A percentile compares a stretch with the other conserved stretches of the same genome.
These are phyloP conservation scores for Chimonanthus praecox DNA, from an alignment of 164 flowering plant species.

Conservation along the genomic window DNA sequence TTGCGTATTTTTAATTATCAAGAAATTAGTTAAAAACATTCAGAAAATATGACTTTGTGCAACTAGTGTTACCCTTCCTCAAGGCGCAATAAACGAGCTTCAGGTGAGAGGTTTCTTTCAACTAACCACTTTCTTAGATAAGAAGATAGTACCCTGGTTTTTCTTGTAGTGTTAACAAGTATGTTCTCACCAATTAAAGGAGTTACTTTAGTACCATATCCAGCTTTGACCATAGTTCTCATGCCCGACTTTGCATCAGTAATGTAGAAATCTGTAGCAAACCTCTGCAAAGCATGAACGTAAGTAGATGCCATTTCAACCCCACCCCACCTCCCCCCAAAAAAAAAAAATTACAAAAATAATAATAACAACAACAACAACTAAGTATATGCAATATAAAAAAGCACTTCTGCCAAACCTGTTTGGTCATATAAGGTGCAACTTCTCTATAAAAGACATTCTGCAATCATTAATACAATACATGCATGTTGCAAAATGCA, in stretches of 20 bases:
- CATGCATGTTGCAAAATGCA: too few relatives aligned
- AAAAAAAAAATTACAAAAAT: too few relatives aligned
- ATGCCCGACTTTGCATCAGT: slow-evolving; percentile 54
- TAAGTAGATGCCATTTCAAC: too few relatives aligned
- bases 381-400: too few relatives aligned
- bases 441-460: too few relatives aligned
- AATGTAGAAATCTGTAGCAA: slow-evolving; percentile 57
- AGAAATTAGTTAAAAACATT: not conserved
- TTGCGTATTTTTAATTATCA: slow-evolving; percentile 2
- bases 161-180: slow-evolving; percentile 40
- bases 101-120: slow-evolving; percentile 45
- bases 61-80: slow-evolving; percentile 53
- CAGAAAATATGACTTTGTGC: not conserved
- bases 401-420: too few relatives aligned
- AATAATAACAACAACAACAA: too few relatives aligned
- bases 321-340: too few relatives aligned
- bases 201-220: slow-evolving; percentile 40
- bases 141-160: slow-evolving; percentile 34
- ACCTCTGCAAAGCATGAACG: slow-evolving; percentile 43
- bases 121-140: slow-evolving; percentile 50
- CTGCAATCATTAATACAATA: too few relatives aligned
- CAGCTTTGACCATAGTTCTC: slow-evolving; percentile 61
- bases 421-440: too few relatives aligned
- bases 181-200: slow-evolving; percentile 45
- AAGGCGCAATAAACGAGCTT: slow-evolving; percentile 37